Percentiles rank a stretch among this genome's conserved stretches.
Conservation (phyloP, 257 asterid species). For the Coffea canephora region DNA sequence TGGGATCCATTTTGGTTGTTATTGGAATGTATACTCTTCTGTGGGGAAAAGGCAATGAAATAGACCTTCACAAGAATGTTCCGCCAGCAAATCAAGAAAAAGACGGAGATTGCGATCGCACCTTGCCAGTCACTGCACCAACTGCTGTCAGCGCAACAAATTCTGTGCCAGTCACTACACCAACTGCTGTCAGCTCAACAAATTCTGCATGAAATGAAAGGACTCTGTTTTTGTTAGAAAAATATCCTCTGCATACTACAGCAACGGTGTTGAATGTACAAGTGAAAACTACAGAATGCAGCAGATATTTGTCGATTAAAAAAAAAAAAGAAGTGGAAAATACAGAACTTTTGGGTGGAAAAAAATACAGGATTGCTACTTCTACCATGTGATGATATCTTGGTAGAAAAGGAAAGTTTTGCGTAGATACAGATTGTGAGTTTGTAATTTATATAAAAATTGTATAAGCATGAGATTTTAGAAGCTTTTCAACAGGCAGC, state of each 20-base stretch:
- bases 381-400: too few relatives aligned
- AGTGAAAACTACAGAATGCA: too few relatives aligned
- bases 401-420: too few relatives aligned
- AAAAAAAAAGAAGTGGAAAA: too few relatives aligned
- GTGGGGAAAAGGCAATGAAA: constrained; percentile 73
- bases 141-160: constrained; percentile 10
- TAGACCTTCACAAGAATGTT: constrained; percentile 22
- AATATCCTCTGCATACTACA: not conserved
- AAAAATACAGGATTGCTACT: too few relatives aligned
- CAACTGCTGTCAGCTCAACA: constrained; percentile 14
- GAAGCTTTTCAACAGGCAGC: too few relatives aligned
- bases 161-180: not conserved
- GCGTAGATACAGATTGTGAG: too few relatives aligned
- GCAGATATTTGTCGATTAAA: too few relatives aligned
- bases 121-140: constrained; percentile 20
- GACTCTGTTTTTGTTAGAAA: not conserved
- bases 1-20: constrained; percentile 62
- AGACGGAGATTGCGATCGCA: constrained; percentile 15
- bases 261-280: too few relatives aligned
- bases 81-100: constrained; percentile 3
- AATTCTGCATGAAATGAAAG: not conserved
- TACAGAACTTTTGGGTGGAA: too few relatives aligned
- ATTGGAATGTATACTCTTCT: constrained; percentile 65
- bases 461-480: too few relatives aligned
- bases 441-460: too few relatives aligned